A percentile compares a stretch with the other conserved stretches of the same genome.
phyloP scores from a whole-genome alignment of 2,329 filamentous ascomycete genomes.

The Diaporthe capsici region DNA sequence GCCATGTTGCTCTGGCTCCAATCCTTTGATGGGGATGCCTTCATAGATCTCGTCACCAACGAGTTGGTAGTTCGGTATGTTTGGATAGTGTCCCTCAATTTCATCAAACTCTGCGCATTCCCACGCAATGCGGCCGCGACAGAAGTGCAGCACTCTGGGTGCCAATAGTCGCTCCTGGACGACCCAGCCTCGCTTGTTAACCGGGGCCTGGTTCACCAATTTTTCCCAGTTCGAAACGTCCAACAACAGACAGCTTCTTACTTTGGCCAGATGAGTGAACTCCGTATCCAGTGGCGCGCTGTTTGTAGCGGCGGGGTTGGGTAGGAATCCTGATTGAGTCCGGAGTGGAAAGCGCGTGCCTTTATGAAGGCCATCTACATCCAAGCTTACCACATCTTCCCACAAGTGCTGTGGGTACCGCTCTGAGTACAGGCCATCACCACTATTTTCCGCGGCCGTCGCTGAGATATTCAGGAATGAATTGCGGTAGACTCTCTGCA shows the following conservation, averaged over 20 bases:
- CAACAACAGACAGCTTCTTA: constrained; percentile 12
- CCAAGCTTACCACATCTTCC: constrained; percentile 20
- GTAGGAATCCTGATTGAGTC: neutral
- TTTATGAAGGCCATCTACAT: constrained; percentile 2
- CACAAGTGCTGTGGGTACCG: constrained; percentile 24
- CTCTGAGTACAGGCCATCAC: constrained; percentile 30
- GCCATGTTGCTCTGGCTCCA: neutral
- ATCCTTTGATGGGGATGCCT: neutral
- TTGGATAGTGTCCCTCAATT: constrained; percentile 1
- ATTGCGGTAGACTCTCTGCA: constrained; percentile 44
- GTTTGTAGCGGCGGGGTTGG: neutral
- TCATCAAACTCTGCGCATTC: constrained; percentile 42
- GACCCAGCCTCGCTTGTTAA: constrained; percentile 46
- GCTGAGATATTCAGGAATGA: constrained; percentile 45
- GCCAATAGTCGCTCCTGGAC: constrained; percentile 46
- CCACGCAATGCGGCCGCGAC: constrained; percentile 42
- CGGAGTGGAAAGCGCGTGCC: neutral
- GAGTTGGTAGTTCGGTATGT: constrained; percentile 13
- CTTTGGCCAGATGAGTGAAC: neutral
- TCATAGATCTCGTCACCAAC: neutral
- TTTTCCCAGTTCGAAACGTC: constrained; percentile 33
- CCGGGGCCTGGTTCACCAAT: constrained; percentile 15
- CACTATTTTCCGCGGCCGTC: constrained; percentile 36
- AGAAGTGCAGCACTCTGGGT: constrained; percentile 45
- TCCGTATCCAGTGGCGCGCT: neutral